phyloP scores from a whole-genome alignment of 257 asterid species.

The Solanum chiquidenum region DNA sequence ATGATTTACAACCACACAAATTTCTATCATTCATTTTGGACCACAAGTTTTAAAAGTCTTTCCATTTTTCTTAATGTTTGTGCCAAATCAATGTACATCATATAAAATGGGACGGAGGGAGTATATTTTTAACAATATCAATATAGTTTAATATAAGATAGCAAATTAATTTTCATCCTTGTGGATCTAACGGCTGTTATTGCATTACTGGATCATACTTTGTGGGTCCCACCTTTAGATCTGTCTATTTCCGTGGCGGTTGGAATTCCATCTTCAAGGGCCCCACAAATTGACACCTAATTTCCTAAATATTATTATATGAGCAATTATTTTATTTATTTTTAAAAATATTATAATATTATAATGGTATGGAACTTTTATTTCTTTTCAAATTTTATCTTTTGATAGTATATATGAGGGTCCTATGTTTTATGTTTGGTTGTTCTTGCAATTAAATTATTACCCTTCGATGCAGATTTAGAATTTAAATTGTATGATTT shows the following conservation, averaged over 20 bases:
- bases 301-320: not conserved
- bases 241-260: constrained; percentile 21
- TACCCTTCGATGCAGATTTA: not conserved
- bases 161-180: not conserved
- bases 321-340: too few species aligned
- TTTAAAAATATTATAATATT: not conserved
- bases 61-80: too few species aligned
- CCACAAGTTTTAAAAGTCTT: too few species aligned
- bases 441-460: not conserved
- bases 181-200: not conserved
- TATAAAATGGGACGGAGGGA: too few species aligned
- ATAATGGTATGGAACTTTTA: not conserved
- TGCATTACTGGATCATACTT: not conserved
- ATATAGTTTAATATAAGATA: too few species aligned
- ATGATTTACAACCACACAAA: too few species aligned
- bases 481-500: not conserved
- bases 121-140: too few species aligned
- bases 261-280: not conserved
- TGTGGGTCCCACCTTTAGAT: constrained; percentile 21
- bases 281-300: not conserved
- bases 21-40: too few species aligned
- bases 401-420: not conserved
- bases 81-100: too few species aligned
- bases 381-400: not conserved
- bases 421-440: not conserved